phyloP scores from a whole-genome alignment of 2,329 filamentous ascomycete genomes.

The Ophiostoma australiae region DNA sequence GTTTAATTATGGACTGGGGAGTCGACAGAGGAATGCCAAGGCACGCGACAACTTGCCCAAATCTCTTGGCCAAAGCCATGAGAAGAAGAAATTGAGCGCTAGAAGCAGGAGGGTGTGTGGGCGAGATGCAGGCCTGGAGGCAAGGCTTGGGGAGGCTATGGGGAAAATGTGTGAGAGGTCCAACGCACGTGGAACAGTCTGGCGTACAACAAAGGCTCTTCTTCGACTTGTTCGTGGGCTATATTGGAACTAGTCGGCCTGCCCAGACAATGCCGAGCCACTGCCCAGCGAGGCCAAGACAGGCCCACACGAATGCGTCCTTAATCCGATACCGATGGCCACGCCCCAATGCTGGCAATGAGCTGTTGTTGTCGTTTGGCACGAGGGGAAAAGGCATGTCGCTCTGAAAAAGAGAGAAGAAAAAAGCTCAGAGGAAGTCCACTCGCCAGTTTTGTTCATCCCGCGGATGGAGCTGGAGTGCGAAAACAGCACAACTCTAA shows the following conservation, averaged over 20 bases:
- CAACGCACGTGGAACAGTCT: conserved; percentile 12
- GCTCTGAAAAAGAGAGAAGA: neutral
- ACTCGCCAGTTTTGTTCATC: neutral
- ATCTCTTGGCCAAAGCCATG: conserved; percentile 10
- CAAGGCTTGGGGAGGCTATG: neutral
- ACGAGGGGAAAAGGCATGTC: neutral
- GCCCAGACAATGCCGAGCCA: conserved; percentile 13
- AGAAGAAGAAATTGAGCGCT: neutral
- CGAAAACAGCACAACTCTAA: neutral
- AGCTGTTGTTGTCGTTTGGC: neutral
- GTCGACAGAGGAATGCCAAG: conserved; percentile 11
- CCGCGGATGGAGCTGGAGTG: neutral
- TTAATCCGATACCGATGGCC: conserved; percentile 5
- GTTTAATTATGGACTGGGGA: neutral
- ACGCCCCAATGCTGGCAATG: neutral
- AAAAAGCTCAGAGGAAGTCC: neutral
- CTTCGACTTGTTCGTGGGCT: conserved; percentile 8
- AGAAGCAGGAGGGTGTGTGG: neutral
- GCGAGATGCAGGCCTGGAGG: conserved; percentile 1
- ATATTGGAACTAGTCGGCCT: neutral
- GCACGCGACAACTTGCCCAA: conserved; percentile 13
- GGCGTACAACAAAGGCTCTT: neutral
- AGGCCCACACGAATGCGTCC: neutral
- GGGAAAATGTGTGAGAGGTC: neutral
- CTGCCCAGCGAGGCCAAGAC: conserved; percentile 12